phyloP scores from a whole-genome alignment of 2,329 filamentous ascomycete species.

The Tolypocladium tundrense region DNA sequence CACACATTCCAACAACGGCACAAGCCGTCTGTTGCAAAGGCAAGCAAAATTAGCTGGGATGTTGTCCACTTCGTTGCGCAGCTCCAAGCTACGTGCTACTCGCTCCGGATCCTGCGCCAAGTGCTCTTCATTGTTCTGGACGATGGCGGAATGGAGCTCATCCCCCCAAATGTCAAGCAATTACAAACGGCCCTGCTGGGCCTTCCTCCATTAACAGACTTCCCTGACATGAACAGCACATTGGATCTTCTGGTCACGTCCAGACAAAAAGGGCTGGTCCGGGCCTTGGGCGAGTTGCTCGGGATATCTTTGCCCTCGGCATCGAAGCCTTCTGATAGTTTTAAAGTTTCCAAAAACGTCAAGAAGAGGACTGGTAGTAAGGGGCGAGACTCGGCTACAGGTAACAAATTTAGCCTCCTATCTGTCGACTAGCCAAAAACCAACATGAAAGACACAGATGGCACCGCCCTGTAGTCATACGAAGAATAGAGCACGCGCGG shows the following conservation, averaged over 20 bases:
- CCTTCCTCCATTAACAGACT: constrained; percentile 14
- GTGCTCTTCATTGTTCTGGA: constrained; percentile 13
- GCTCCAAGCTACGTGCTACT: constrained; percentile 50
- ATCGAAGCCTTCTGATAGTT: neutral
- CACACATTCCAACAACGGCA: constrained; percentile 10
- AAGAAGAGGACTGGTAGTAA: constrained; percentile 1
- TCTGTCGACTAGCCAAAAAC: constrained; percentile 3
- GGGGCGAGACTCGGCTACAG: neutral
- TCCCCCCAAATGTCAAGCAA: constrained; percentile 1
- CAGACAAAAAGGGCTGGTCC: constrained; percentile 4
- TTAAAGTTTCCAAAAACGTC: neutral
- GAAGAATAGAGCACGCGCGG: no score
- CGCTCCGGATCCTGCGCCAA: constrained; percentile 40
- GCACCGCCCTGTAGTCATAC: neutral
- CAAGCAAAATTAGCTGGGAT: constrained; percentile 33
- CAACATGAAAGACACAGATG: neutral
- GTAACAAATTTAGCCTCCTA: constrained; percentile 8
- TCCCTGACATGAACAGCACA: constrained; percentile 11
- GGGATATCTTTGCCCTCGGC: constrained; percentile 1
- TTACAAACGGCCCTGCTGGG: constrained; percentile 11
- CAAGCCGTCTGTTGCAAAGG: neutral
- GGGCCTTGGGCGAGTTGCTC: constrained; percentile 10
- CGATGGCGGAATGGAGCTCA: neutral
- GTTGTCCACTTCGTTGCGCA: constrained; percentile 52
- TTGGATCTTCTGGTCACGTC: constrained; percentile 10